Percentiles rank a stretch among this genome's conserved stretches.
phyloP scores from a whole-genome alignment of 176 grass and related monocot species.

The Panicum miliaceum region DNA sequence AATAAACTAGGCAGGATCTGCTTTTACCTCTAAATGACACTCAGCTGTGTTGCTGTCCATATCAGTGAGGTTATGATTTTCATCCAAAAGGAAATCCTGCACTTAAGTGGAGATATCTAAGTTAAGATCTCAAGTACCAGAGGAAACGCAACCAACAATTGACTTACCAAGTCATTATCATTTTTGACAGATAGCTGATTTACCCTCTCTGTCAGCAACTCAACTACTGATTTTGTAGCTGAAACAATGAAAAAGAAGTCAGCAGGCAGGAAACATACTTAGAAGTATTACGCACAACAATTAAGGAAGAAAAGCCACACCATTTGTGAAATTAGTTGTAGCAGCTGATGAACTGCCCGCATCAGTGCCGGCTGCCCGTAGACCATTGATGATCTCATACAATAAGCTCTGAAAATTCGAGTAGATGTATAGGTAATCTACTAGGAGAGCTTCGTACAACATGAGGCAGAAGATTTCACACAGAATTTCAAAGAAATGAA shows the following conservation, averaged over 20 bases:
- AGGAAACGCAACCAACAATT: constrained; percentile 23
- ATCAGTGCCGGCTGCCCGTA: constrained; percentile 67
- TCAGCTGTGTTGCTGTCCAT: constrained; percentile 49
- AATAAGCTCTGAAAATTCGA: constrained; percentile 73
- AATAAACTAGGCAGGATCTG: constrained; percentile 15
- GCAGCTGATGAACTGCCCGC: constrained; percentile 86
- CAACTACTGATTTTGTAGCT: constrained; percentile 94
- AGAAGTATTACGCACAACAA: not conserved
- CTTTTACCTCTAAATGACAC: constrained; percentile 60
- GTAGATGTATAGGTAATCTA: constrained; percentile 35
- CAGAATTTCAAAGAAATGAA: constrained; percentile 27
- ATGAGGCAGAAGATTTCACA: constrained; percentile 18
- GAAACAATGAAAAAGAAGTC: constrained; percentile 53
- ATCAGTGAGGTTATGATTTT: constrained; percentile 74
- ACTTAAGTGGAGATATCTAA: constrained; percentile 39
- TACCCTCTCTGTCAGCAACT: constrained; percentile 92
- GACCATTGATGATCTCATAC: constrained; percentile 93
- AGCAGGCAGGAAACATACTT: constrained; percentile 9
- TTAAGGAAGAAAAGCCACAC: constrained; percentile 37
- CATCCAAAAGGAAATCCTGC: constrained; percentile 91
- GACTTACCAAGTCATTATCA: constrained; percentile 82
- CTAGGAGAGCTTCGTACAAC: constrained; percentile 4
- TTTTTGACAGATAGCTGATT: constrained; percentile 74
- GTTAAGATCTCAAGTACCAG: constrained; percentile 26
- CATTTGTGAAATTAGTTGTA: constrained; percentile 65